A percentile compares a stretch with the other conserved stretches of the same genome.
phyloP scores from a whole-genome alignment of 78 protist species.

The Tieghemostelium lacteum region DNA sequence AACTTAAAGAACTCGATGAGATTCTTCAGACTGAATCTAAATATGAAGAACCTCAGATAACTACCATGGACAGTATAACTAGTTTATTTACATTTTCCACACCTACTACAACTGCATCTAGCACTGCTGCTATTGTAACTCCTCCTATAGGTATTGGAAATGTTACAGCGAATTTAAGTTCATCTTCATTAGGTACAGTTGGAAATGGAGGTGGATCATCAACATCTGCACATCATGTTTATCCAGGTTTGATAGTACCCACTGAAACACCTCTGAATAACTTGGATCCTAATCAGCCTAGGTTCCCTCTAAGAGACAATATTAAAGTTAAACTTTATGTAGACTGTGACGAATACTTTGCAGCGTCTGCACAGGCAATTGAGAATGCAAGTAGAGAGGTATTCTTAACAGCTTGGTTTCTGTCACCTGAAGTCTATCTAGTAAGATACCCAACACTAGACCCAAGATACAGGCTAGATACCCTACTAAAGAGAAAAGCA shows the following conservation, averaged over 20 bases:
- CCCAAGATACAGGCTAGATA: slow-evolving; percentile 63
- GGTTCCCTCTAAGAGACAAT: slow-evolving; percentile 62
- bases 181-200: not conserved
- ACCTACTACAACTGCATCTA: slow-evolving; percentile 25
- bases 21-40: slow-evolving; percentile 18
- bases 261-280: slow-evolving; percentile 50
- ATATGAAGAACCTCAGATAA: slow-evolving; percentile 15
- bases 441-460: slow-evolving; percentile 56
- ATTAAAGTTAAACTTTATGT: slow-evolving; percentile 63
- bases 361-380: slow-evolving; percentile 76
- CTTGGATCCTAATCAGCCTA: slow-evolving; percentile 66
- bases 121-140: not conserved
- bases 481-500: slow-evolving; percentile 67
- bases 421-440: slow-evolving; percentile 77
- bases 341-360: slow-evolving; percentile 78
- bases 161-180: not conserved
- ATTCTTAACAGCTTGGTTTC: slow-evolving; percentile 78
- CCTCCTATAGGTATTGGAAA: not conserved
- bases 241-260: slow-evolving; percentile 47
- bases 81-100: slow-evolving; percentile 6
- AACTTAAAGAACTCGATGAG: slow-evolving; percentile 46
- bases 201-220: not conserved
- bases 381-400: slow-evolving; percentile 70
- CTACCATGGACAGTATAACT: slow-evolving; percentile 54
- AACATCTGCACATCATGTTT: not conserved